Evolutionary conservation across 768 basidiomycete genomes (phyloP).

Genomic region (Dacryopinax spathularia): DNA sequence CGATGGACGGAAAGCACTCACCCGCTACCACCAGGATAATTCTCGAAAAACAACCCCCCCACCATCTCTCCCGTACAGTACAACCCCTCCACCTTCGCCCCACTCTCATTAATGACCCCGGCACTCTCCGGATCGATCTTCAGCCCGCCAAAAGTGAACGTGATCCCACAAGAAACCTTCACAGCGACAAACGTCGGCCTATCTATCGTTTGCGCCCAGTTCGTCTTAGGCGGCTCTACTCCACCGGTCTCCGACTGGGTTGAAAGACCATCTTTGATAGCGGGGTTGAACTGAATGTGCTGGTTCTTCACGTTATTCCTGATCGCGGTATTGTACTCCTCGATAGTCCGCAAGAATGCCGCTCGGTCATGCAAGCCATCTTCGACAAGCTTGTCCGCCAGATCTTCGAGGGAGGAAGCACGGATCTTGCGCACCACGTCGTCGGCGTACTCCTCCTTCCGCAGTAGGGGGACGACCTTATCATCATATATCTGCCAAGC

Average conservation of each 20-base stretch:
- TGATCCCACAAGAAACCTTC: constrained; percentile 53
- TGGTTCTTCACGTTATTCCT: constrained; percentile 4
- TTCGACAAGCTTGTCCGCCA: constrained; percentile 25
- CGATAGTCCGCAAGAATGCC: constrained; percentile 34
- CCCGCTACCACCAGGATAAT: constrained; percentile 60
- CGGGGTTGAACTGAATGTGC: constrained; percentile 43
- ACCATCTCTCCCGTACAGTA: constrained; percentile 60
- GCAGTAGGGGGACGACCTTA: constrained; percentile 30
- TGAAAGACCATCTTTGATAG: constrained; percentile 46
- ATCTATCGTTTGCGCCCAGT: constrained; percentile 50
- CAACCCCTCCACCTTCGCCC: constrained; percentile 36
- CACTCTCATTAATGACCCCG: constrained; percentile 34
- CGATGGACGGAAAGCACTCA: background rate
- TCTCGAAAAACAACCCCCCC: constrained; percentile 46
- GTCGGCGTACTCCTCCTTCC: constrained; percentile 54
- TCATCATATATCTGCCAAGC: constrained; percentile 57
- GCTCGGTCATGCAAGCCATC: constrained; percentile 33
- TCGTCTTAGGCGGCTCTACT: constrained; percentile 42
- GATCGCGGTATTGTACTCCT: constrained; percentile 39
- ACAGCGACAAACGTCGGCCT: constrained; percentile 46
- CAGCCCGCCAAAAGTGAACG: constrained; percentile 59
- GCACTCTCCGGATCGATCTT: constrained; percentile 43
- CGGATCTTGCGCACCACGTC: constrained; percentile 42
- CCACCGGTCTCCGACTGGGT: constrained; percentile 31
- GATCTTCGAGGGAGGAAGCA: constrained; percentile 33